Evolutionary conservation across 176 grass and related monocot species (phyloP).

Genomic region (Musa schizocarpa): DNA sequence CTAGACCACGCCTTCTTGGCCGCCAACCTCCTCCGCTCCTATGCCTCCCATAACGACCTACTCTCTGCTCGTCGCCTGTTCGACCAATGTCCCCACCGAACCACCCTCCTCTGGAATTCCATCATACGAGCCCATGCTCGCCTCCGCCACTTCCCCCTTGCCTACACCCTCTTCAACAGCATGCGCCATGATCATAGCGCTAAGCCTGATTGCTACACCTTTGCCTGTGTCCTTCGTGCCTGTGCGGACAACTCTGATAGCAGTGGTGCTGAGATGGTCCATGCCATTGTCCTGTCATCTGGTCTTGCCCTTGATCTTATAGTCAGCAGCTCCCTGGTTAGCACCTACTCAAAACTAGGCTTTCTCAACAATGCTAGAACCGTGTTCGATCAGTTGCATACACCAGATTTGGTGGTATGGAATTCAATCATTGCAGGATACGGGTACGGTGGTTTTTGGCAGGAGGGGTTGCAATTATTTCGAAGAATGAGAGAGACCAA

Average conservation of each 20-base stretch:
- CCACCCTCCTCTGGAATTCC: slow-evolving; percentile 43
- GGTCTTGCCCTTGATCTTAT: slow-evolving; percentile 23
- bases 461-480: slow-evolving; percentile 38
- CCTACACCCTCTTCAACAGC: slow-evolving; percentile 30
- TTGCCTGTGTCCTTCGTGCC: slow-evolving; percentile 53
- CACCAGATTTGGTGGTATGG: slow-evolving; percentile 44
- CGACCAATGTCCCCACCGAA: slow-evolving; percentile 27
- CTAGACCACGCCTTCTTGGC: neutral
- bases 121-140: slow-evolving; percentile 49
- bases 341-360: slow-evolving; percentile 33
- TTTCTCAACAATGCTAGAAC: slow-evolving; percentile 23
- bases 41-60: slow-evolving; percentile 29
- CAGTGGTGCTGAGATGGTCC: slow-evolving; percentile 12
- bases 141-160: slow-evolving; percentile 22
- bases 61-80: slow-evolving; percentile 37
- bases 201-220: slow-evolving; percentile 43
- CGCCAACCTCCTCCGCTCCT: slow-evolving; percentile 39
- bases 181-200: slow-evolving; percentile 30
- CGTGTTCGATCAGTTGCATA: slow-evolving; percentile 32
- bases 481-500: slow-evolving; percentile 25
- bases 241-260: slow-evolving; percentile 37
- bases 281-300: slow-evolving; percentile 8
- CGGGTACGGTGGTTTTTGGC: slow-evolving; percentile 40
- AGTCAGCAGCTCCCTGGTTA: slow-evolving; percentile 37
- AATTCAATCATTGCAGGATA: slow-evolving; percentile 57